Percentiles rank a stretch among this genome's conserved stretches.
These are phyloP conservation scores for Mentha longifolia DNA, from an alignment of 257 asterid genomes.

Conservation along the genomic window DNA sequence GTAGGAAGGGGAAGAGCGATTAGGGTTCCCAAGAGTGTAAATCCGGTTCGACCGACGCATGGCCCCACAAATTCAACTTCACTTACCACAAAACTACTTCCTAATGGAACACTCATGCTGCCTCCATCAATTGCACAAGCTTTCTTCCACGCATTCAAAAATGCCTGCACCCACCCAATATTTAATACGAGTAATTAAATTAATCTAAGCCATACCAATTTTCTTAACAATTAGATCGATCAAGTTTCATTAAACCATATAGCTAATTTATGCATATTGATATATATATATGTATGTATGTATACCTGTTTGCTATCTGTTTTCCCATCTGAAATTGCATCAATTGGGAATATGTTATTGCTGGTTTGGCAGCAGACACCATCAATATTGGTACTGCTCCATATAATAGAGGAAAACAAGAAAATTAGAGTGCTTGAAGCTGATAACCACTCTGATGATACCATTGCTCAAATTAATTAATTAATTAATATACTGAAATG, in stretches of 20 bases:
- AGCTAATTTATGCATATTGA: too few relatives aligned
- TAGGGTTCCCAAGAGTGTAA: too few relatives aligned
- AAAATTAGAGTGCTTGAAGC: not conserved
- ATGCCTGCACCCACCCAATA: too few relatives aligned
- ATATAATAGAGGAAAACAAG: not conserved
- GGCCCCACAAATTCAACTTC: too few relatives aligned
- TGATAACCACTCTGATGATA: not conserved
- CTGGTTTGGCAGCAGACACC: slow-evolving; percentile 12
- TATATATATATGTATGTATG: not conserved
- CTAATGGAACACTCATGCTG: too few relatives aligned
- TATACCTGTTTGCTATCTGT: slow-evolving; percentile 45
- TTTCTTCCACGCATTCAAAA: slow-evolving; percentile 50
- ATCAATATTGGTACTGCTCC: not conserved
- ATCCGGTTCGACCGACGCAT: too few relatives aligned
- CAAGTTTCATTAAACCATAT: too few relatives aligned
- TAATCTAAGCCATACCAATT: too few relatives aligned
- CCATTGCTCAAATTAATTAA: slow-evolving; percentile 5
- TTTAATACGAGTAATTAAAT: too few relatives aligned
- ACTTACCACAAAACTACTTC: too few relatives aligned
- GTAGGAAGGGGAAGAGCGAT: too few relatives aligned
- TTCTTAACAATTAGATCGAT: too few relatives aligned
- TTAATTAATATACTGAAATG: not conserved
- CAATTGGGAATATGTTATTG: slow-evolving; percentile 38
- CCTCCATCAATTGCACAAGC: slow-evolving; percentile 52
- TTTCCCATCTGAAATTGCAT: slow-evolving; percentile 44